phyloP scores from a whole-genome alignment of 148 eudicot species.

The Rhododendron ovatum region DNA sequence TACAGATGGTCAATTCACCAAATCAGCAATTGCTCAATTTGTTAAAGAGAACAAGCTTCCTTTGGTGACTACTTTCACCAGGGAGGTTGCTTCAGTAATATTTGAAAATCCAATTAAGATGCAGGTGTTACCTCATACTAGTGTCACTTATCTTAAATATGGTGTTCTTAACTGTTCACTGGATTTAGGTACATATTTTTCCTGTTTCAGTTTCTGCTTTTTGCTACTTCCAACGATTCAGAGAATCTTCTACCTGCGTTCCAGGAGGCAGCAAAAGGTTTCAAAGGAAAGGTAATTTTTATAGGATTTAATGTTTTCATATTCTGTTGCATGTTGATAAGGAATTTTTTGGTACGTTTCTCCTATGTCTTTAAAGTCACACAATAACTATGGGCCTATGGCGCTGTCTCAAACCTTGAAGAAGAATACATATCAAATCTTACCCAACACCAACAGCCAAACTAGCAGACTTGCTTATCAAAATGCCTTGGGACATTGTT shows the following conservation, averaged over 20 bases:
- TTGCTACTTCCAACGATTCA: constrained; percentile 69
- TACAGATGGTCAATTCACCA: constrained; percentile 65
- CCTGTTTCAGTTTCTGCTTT: constrained; percentile 65
- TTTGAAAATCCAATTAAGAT: constrained; percentile 83
- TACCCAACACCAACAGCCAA: not conserved
- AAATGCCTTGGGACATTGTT: not conserved
- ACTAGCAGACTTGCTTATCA: not conserved
- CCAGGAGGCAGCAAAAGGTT: constrained; percentile 73
- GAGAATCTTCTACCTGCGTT: constrained; percentile 57
- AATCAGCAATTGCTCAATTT: constrained; percentile 70
- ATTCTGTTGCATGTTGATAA: not conserved
- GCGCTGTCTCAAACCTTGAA: not conserved
- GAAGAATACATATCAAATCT: not conserved
- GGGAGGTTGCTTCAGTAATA: constrained; percentile 63
- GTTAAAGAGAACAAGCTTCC: constrained; percentile 83
- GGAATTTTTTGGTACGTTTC: not conserved
- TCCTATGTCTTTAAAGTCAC: not conserved
- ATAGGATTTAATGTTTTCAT: not conserved
- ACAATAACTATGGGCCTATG: not conserved
- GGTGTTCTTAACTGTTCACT: not conserved
- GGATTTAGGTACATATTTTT: not conserved
- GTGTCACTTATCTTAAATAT: not conserved
- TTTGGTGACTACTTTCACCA: constrained; percentile 65
- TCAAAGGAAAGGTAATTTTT: constrained; percentile 77
- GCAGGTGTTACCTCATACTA: constrained; percentile 42